These are phyloP conservation scores for Chlorella sp. DNA, from an alignment of 139 green algal genomes.

Conservation along the genomic window DNA sequence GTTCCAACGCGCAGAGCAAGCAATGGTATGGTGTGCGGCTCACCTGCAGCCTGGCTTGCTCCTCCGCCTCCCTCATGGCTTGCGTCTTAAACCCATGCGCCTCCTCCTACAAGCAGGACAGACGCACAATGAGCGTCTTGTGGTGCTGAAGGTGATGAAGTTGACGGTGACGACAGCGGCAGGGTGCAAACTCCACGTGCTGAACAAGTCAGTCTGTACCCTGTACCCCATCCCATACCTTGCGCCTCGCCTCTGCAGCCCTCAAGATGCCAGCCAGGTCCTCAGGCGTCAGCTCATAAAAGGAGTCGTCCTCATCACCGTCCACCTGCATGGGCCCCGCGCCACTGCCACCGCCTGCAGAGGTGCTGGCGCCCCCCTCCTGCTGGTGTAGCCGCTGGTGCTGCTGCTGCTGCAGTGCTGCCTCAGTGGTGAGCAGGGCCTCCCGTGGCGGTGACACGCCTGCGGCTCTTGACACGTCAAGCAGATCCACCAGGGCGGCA, in stretches of 20 bases:
- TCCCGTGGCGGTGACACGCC: background rate
- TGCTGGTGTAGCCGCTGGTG: background rate
- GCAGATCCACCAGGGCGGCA: background rate
- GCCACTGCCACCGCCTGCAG: background rate
- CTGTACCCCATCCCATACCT: too few relatives aligned
- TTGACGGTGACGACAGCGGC: too few relatives aligned
- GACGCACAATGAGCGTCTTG: background rate
- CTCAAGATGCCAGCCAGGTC: background rate
- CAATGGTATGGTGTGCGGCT: too few relatives aligned
- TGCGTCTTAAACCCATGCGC: background rate
- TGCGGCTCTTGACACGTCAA: background rate
- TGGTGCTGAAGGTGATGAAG: background rate
- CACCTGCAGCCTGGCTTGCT: background rate
- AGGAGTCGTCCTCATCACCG: background rate
- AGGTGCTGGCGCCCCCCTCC: too few relatives aligned
- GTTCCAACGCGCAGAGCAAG: too few relatives aligned
- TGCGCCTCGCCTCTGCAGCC: background rate
- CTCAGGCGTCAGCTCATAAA: background rate
- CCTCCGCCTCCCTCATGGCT: conserved; percentile 2
- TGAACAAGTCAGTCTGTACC: too few relatives aligned
- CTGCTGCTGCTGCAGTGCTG: background rate
- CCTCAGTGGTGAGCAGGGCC: background rate
- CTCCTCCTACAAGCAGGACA: background rate
- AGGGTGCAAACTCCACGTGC: too few relatives aligned
- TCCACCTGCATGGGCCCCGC: background rate